Evolutionary conservation across 2,329 filamentous ascomycete genomes (phyloP).

Genomic region (Fusarium dimerum): DNA sequence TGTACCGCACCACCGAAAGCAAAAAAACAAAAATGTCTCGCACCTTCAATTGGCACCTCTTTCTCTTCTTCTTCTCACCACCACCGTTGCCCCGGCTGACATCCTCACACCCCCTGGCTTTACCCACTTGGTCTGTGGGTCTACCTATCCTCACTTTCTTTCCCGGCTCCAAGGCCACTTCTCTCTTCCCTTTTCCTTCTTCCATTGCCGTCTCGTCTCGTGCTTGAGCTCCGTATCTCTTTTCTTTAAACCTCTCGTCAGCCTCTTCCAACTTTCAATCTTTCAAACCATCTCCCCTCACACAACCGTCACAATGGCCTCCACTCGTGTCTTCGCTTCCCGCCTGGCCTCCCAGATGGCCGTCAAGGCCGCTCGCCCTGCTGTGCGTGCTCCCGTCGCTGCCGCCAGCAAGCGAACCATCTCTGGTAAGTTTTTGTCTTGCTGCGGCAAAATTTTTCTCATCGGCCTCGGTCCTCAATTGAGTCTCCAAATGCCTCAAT

Average conservation of each 20-base stretch:
- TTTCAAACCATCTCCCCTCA: slow-evolving; percentile 36
- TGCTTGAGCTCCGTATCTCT: slow-evolving; percentile 36
- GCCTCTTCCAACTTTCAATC: slow-evolving; percentile 29
- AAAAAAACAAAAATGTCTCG: slow-evolving; percentile 33
- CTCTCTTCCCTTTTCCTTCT: slow-evolving; percentile 45
- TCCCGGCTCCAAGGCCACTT: slow-evolving; percentile 38
- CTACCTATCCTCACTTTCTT: slow-evolving; percentile 38
- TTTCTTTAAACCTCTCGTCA: slow-evolving; percentile 37
- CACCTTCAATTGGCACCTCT: slow-evolving; percentile 25
- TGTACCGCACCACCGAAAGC: too few relatives aligned
- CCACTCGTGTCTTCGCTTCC: slow-evolving; percentile 75
- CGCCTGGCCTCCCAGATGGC: slow-evolving; percentile 77
- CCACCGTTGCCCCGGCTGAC: slow-evolving; percentile 39
- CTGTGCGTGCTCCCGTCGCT: slow-evolving; percentile 64
- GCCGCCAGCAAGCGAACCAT: slow-evolving; percentile 75
- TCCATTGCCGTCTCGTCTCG: slow-evolving; percentile 37
- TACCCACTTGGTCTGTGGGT: slow-evolving; percentile 34
- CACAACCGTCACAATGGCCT: slow-evolving; percentile 73
- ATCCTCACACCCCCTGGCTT: slow-evolving; percentile 33
- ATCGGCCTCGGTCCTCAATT: slow-evolving; percentile 28
- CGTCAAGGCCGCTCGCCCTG: slow-evolving; percentile 76
- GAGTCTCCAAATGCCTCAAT: slow-evolving; percentile 8
- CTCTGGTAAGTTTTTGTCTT: slow-evolving; percentile 59
- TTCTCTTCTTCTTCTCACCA: slow-evolving; percentile 19
- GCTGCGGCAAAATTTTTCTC: slow-evolving; percentile 33